These are phyloP conservation scores for Phytophthora meadii DNA, from an alignment of 352 stramenopile species.

Conservation along the genomic window DNA sequence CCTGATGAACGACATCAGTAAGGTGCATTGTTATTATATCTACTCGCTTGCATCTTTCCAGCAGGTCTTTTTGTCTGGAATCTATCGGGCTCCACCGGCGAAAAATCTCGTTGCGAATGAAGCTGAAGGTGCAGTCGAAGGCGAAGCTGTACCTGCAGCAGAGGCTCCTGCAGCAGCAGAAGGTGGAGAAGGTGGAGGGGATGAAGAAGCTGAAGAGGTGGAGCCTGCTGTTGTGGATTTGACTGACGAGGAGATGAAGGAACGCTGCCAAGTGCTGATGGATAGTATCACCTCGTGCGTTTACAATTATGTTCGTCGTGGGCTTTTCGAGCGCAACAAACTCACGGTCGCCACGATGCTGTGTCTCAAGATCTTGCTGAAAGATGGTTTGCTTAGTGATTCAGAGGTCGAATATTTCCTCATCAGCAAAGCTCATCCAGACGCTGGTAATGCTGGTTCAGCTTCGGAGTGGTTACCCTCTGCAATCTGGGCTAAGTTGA, in stretches of 20 bases:
- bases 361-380: slow-evolving; percentile 94
- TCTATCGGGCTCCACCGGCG: slow-evolving; percentile 88
- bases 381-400: slow-evolving; percentile 82
- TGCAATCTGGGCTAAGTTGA: slow-evolving; percentile 93
- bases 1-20: slow-evolving; percentile 97
- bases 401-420: slow-evolving; percentile 94
- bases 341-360: slow-evolving; percentile 95
- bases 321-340: slow-evolving; percentile 96
- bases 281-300: slow-evolving; percentile 95
- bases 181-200: slow-evolving; percentile 37
- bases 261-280: slow-evolving; percentile 87
- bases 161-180: slow-evolving; percentile 25
- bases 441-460: slow-evolving; percentile 93
- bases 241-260: slow-evolving; percentile 91
- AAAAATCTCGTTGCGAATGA: slow-evolving; percentile 33
- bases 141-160: slow-evolving; percentile 29
- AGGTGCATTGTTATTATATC: slow-evolving; percentile 98
- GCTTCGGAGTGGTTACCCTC: slow-evolving; percentile 93
- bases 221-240: slow-evolving; percentile 59
- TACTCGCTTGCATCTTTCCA: slow-evolving; percentile 97
- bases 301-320: slow-evolving; percentile 96
- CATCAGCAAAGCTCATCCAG: slow-evolving; percentile 82
- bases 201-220: slow-evolving; percentile 30
- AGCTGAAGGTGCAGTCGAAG: slow-evolving; percentile 44
- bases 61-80: slow-evolving; percentile 95